A percentile compares a stretch with the other conserved stretches of the same genome.
phyloP scores from a whole-genome alignment of 345 rosid genomes.

The Dipteronia sinensis region DNA sequence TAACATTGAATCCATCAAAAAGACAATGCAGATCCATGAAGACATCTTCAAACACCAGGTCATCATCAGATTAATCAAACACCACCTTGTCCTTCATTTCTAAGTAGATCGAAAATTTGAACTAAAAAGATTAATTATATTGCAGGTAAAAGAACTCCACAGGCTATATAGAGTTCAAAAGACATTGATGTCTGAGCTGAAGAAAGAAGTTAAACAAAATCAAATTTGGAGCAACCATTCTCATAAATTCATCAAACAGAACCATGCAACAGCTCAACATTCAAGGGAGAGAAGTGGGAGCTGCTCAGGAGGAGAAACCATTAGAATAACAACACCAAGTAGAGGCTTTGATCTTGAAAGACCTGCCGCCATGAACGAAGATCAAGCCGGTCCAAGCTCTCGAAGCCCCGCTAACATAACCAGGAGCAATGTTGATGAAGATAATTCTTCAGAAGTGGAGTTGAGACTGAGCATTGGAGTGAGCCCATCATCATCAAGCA shows the following conservation, averaged over 20 bases:
- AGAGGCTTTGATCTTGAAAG: conserved; percentile 51
- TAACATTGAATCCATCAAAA: conserved; percentile 57
- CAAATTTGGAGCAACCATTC: conserved; percentile 29
- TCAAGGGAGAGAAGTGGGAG: conserved; percentile 58
- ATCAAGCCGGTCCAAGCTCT: conserved; percentile 35
- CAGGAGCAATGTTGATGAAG: conserved; percentile 37
- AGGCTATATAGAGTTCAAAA: conserved; percentile 69
- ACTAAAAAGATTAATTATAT: neutral
- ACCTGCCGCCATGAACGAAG: conserved; percentile 31
- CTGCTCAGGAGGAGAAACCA: conserved; percentile 41
- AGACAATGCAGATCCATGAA: conserved; percentile 86
- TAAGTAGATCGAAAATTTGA: neutral
- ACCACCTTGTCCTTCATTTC: too few relatives aligned
- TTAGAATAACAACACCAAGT: conserved; percentile 16
- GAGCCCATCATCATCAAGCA: conserved; percentile 27
- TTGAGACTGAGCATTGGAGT: conserved; percentile 75
- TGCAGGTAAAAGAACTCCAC: conserved; percentile 87
- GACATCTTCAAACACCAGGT: conserved; percentile 78
- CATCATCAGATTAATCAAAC: neutral
- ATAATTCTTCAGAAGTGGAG: conserved; percentile 47
- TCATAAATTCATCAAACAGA: conserved; percentile 21
- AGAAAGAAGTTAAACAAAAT: conserved; percentile 44
- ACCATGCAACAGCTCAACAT: conserved; percentile 21
- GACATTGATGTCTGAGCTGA: conserved; percentile 62
- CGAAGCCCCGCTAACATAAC: conserved; percentile 8